Percentiles rank a stretch among this genome's conserved stretches.
phyloP scores from a whole-genome alignment of 306 rosid genomes.

The Carpinus viminea region DNA sequence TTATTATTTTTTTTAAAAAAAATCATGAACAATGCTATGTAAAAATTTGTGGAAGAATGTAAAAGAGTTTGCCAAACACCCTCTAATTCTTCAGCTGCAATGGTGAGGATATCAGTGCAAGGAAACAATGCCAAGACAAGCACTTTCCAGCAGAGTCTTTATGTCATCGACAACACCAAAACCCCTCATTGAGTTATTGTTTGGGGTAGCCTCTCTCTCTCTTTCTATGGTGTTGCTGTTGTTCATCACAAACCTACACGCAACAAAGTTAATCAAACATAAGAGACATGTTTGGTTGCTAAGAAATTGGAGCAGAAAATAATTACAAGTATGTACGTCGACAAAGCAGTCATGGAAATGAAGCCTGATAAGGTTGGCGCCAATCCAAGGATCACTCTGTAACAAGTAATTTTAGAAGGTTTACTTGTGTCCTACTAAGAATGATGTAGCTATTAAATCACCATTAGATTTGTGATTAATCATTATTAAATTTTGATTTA shows the following conservation, averaged over 20 bases:
- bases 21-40: too few species aligned
- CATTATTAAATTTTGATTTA: too few species aligned
- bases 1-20: too few species aligned
- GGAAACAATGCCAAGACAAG: conserved; percentile 47
- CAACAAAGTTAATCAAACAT: not conserved
- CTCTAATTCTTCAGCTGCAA: conserved; percentile 35
- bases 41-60: too few species aligned
- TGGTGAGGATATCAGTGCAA: conserved; percentile 61
- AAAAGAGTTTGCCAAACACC: too few species aligned
- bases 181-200: conserved; percentile 49
- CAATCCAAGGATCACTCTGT: conserved; percentile 30
- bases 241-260: conserved; percentile 61
- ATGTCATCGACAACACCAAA: conserved; percentile 47
- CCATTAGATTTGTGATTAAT: too few species aligned
- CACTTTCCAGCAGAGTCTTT: conserved; percentile 37
- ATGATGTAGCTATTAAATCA: too few species aligned
- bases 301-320: too few species aligned
- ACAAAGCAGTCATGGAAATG: conserved; percentile 30
- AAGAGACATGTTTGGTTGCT: too few species aligned
- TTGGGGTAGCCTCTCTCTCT: conserved; percentile 37
- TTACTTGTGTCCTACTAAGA: too few species aligned
- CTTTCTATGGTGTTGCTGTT: conserved; percentile 36
- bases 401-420: too few species aligned
- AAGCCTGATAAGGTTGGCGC: not conserved
- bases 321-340: conserved; percentile 21